Evolutionary conservation across 352 stramenopile species (phyloP).

Genomic region (Aphanomyces astaci): DNA sequence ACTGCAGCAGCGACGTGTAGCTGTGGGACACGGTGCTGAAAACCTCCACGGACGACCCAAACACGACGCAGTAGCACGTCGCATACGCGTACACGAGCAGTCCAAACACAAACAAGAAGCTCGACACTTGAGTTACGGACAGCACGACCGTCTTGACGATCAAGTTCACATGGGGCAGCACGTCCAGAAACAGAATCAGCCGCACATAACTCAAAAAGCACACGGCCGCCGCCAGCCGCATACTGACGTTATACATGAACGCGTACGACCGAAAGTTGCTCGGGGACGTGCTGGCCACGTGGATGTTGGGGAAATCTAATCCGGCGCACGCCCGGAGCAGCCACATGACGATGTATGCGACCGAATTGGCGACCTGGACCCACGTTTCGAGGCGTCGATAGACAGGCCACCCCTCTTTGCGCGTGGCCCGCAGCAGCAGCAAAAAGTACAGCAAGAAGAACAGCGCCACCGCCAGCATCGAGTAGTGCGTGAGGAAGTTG

Average conservation of each 20-base stretch:
- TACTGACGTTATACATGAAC: conserved; percentile 33
- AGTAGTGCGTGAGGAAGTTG: conserved; percentile 26
- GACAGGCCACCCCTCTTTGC: conserved; percentile 23
- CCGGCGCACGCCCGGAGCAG: conserved; percentile 34
- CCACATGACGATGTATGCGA: conserved; percentile 39
- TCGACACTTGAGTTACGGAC: conserved; percentile 30
- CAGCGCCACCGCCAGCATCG: conserved; percentile 27
- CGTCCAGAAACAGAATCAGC: conserved; percentile 35
- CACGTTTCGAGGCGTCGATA: conserved; percentile 23
- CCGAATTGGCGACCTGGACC: conserved; percentile 30
- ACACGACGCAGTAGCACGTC: conserved; percentile 36
- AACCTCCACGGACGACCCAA: conserved; percentile 28
- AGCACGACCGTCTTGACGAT: conserved; percentile 34
- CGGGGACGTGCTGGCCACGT: conserved; percentile 31
- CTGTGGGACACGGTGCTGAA: conserved; percentile 36
- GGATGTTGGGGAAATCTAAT: conserved; percentile 31
- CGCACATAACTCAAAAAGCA: conserved; percentile 41
- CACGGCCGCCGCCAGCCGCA: conserved; percentile 32
- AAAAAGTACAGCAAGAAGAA: conserved; percentile 46
- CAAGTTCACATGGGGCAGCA: conserved; percentile 36
- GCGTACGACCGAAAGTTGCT: conserved; percentile 34
- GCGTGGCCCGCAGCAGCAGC: conserved; percentile 29
- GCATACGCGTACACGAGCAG: conserved; percentile 42
- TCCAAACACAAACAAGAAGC: conserved; percentile 30
- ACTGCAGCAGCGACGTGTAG: conserved; percentile 32